These are phyloP conservation scores for Epichloe hybrida DNA, from an alignment of 2,329 filamentous ascomycete genomes.

Conservation along the genomic window DNA sequence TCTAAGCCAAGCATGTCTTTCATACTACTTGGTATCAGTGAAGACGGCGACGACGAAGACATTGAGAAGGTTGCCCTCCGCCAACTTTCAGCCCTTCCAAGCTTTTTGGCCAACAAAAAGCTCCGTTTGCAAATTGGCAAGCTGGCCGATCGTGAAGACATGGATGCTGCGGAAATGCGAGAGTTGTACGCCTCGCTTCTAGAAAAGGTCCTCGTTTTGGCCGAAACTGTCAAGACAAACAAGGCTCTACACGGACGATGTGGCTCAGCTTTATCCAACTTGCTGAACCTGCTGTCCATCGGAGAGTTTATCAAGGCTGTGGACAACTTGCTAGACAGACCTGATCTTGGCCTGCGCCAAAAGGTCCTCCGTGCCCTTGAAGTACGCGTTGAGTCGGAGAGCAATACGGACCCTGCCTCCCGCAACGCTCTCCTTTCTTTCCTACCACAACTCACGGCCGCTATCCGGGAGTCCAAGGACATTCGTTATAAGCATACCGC, in stretches of 20 bases:
- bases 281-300: constrained; percentile 77
- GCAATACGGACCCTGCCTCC: constrained; percentile 53
- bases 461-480: constrained; percentile 60
- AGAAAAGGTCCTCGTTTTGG: constrained; percentile 51
- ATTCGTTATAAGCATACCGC: constrained; percentile 71
- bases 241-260: constrained; percentile 43
- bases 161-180: constrained; percentile 52
- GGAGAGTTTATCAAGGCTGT: constrained; percentile 82
- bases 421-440: constrained; percentile 63
- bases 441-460: constrained; percentile 61
- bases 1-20: constrained; percentile 62
- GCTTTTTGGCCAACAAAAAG: constrained; percentile 45
- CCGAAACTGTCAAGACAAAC: constrained; percentile 47
- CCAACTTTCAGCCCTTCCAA: constrained; percentile 43
- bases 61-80: constrained; percentile 37
- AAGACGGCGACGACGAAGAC: constrained; percentile 34
- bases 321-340: constrained; percentile 64
- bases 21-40: constrained; percentile 48
- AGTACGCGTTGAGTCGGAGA: constrained; percentile 60
- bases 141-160: constrained; percentile 47
- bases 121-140: constrained; percentile 41
- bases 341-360: constrained; percentile 60
- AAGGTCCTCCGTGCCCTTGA: constrained; percentile 75
- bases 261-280: constrained; percentile 59
- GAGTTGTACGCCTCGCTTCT: constrained; percentile 56